Conservation (phyloP, 306 rosid species). For the Myrica gale region DNA sequence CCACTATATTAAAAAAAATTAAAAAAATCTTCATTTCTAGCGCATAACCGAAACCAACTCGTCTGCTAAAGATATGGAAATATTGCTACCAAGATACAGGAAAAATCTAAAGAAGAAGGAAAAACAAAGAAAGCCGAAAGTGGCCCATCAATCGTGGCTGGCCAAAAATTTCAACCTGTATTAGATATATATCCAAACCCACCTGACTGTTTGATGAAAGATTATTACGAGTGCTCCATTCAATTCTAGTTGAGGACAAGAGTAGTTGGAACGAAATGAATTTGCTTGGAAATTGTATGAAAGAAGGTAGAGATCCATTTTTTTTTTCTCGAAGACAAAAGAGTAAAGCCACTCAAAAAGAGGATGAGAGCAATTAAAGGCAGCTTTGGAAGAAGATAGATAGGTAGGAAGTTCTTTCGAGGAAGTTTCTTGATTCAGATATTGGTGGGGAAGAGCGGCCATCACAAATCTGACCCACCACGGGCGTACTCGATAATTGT, state of each 20-base stretch:
- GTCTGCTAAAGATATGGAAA: too few species aligned
- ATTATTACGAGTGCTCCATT: not conserved
- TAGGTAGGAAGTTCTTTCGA: slow-evolving; percentile 21
- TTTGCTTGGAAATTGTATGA: not conserved
- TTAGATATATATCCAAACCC: slow-evolving; percentile 6
- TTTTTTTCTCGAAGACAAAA: slow-evolving; percentile 3
- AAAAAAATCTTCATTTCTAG: not conserved
- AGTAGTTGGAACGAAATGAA: slow-evolving; percentile 23
- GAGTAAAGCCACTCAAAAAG: not conserved
- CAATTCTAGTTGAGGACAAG: not conserved
- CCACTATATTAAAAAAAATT: too few species aligned
- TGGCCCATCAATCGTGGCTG: not conserved
- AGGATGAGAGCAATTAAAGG: not conserved
- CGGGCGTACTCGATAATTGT: slow-evolving; percentile 9
- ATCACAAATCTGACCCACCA: slow-evolving; percentile 17
- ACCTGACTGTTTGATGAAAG: not conserved
- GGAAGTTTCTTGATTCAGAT: slow-evolving; percentile 17
- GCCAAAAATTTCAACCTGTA: not conserved
- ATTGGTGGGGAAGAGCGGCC: not conserved
- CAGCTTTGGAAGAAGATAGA: slow-evolving; percentile 13
- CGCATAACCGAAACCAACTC: too few species aligned
- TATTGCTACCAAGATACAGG: too few species aligned
- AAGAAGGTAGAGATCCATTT: not conserved
- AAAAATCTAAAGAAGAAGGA: not conserved
- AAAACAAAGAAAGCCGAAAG: not conserved